These are phyloP conservation scores for Bacidia rubella DNA, from an alignment of 495 filamentous ascomycete species.

Conservation along the genomic window DNA sequence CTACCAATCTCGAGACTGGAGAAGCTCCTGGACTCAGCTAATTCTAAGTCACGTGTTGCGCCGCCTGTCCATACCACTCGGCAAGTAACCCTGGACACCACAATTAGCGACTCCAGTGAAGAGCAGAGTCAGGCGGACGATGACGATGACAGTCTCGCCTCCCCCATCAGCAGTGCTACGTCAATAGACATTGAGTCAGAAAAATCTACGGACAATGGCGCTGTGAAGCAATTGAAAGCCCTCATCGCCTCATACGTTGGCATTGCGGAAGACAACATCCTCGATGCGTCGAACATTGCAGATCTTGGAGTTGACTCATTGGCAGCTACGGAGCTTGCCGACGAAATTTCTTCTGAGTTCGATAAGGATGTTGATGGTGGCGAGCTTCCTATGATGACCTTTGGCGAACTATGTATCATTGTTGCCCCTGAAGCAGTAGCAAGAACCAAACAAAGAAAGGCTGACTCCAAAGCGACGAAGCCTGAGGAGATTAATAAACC, in stretches of 20 bases:
- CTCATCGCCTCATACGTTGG: slow-evolving; percentile 13
- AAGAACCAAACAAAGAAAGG: neutral
- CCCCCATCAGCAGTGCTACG: too few species aligned
- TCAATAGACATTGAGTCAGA: neutral
- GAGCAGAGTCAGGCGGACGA: neutral
- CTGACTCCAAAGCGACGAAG: neutral
- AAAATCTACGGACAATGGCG: slow-evolving; percentile 1
- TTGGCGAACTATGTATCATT: slow-evolving; percentile 1
- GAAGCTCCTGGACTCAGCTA: slow-evolving; percentile 14
- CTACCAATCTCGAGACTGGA: slow-evolving; percentile 15
- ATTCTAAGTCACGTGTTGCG: slow-evolving; percentile 14
- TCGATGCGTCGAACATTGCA: slow-evolving; percentile 3
- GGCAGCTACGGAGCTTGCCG: slow-evolving; percentile 15
- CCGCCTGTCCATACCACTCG: too few species aligned
- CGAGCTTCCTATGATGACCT: slow-evolving; percentile 6
- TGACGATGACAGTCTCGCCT: neutral
- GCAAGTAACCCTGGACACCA: slow-evolving; percentile 1
- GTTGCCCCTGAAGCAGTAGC: slow-evolving; percentile 13
- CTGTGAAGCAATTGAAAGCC: slow-evolving; percentile 3
- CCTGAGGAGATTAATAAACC: neutral
- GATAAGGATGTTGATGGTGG: slow-evolving; percentile 7
- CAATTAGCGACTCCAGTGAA: slow-evolving; percentile 1
- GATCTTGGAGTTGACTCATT: slow-evolving; percentile 17
- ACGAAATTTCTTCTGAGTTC: slow-evolving; percentile 9
- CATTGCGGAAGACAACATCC: slow-evolving; percentile 7